Percentiles rank a stretch among this genome's conserved stretches.
Conservation (phyloP, 2,329 filamentous ascomycete species). For the Aspergillus latus region DNA sequence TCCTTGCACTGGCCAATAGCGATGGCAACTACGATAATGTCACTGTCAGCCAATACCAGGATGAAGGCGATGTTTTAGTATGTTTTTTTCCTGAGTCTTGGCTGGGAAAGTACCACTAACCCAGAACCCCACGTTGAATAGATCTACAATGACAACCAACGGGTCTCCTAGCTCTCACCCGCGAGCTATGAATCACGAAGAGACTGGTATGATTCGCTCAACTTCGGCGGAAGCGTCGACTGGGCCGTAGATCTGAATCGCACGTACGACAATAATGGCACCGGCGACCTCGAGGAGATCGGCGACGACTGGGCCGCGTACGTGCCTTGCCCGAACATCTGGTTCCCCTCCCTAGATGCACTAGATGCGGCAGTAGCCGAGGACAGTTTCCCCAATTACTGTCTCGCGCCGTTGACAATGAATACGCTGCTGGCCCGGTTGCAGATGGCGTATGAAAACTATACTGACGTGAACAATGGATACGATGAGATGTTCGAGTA, state of each 20-base stretch:
- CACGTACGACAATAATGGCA: neutral
- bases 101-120: neutral
- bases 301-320: neutral
- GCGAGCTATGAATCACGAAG: conserved; percentile 24
- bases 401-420: neutral
- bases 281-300: neutral
- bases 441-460: conserved; percentile 5
- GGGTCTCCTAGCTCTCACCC: conserved; percentile 33
- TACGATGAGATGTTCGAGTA: too few species aligned
- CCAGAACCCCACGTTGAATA: too few species aligned
- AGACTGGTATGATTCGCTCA: conserved; percentile 22
- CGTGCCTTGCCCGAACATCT: neutral
- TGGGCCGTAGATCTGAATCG: conserved; percentile 38
- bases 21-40: neutral
- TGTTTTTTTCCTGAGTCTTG: neutral
- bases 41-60: neutral
- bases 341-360: neutral
- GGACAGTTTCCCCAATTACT: neutral
- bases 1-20: neutral
- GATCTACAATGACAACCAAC: conserved; percentile 19
- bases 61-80: neutral
- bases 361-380: neutral
- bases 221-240: conserved; percentile 36
- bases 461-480: conserved; percentile 12
- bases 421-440: neutral